These are phyloP conservation scores for Citrus australasica DNA, from an alignment of 345 rosid genomes.

Conservation along the genomic window DNA sequence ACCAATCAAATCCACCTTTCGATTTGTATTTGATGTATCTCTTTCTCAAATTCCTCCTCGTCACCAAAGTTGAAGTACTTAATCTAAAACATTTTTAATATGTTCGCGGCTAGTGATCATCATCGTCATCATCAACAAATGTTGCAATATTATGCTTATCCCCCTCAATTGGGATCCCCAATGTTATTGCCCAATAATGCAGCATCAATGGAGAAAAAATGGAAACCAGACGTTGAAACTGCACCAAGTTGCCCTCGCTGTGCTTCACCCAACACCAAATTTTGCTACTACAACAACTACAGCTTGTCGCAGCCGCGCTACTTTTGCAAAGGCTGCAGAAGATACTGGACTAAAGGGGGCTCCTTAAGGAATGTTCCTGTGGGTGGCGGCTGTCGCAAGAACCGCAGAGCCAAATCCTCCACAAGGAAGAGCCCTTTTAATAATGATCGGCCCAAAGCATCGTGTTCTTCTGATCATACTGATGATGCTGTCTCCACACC, in stretches of 20 bases:
- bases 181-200: no score
- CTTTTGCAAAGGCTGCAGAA: slow-evolving; percentile 75
- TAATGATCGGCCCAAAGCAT: background rate
- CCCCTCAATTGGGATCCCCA: slow-evolving; percentile 7
- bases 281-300: slow-evolving; percentile 91
- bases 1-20: background rate
- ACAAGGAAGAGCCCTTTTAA: slow-evolving; percentile 21
- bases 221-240: slow-evolving; percentile 38
- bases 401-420: slow-evolving; percentile 46
- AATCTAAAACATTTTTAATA: background rate
- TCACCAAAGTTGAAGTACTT: background rate
- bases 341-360: slow-evolving; percentile 96
- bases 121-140: slow-evolving; percentile 12
- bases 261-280: slow-evolving; percentile 81
- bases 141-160: slow-evolving; percentile 21
- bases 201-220: slow-evolving; percentile 11
- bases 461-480: background rate
- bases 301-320: slow-evolving; percentile 90
- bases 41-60: background rate
- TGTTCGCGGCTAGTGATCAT: slow-evolving; percentile 15
- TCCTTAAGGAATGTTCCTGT: slow-evolving; percentile 79
- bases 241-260: slow-evolving; percentile 90
- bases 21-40: no score
- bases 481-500: background rate
- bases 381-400: slow-evolving; percentile 84